Base-by-base conservation (phyloP, 345 rosid genomes). In the Citrus sp. region DNA sequence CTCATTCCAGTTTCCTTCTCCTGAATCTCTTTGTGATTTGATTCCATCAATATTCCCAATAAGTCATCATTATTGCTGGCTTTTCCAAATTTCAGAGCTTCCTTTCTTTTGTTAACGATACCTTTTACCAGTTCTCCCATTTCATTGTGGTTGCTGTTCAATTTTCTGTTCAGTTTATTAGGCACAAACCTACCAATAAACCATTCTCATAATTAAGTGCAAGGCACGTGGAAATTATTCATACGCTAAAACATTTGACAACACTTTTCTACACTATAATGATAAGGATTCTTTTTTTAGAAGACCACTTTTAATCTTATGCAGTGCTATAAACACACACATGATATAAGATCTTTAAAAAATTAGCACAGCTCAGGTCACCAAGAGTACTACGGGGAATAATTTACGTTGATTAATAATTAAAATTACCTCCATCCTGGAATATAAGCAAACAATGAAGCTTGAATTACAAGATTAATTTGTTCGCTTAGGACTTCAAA, bases 361-460 rank as follows among this genome's bases (percentile, higher is more conserved):
- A 1, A 46, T 13, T 46, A 13, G 51, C 1, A 46, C 13, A 46
- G 51, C 5, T 3, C 51, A 46, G 18, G 18, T 46, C 5, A 46
- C 0, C 1, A 46, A 10, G 0, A 3, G 51, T 13, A 46, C 51
- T 42, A 42, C 1, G 2, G 1, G 4, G 1, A 42, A 42, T 42
- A 42, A 42, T 12, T 42, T 51, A 16, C 5, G 56, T 54, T 16
- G 22, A 22, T 51, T 16, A 3, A 40, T 46, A 4, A 40, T 46
- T 49, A 10, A 38, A 34, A 21, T 77, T 88, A 90, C 97, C 95
- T 88, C 77, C 87, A 83, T 69, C 96, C 94, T 0, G 94, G 94
- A 35, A 93, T 85, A 38, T 84, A 86, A 70, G 69, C 80, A 24
- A 74, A 54, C 42, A 79, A 78, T 3, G 78, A 60, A 25, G 78